phyloP scores from a whole-genome alignment of 495 filamentous ascomycete genomes.

The Bacidia gigantensis region DNA sequence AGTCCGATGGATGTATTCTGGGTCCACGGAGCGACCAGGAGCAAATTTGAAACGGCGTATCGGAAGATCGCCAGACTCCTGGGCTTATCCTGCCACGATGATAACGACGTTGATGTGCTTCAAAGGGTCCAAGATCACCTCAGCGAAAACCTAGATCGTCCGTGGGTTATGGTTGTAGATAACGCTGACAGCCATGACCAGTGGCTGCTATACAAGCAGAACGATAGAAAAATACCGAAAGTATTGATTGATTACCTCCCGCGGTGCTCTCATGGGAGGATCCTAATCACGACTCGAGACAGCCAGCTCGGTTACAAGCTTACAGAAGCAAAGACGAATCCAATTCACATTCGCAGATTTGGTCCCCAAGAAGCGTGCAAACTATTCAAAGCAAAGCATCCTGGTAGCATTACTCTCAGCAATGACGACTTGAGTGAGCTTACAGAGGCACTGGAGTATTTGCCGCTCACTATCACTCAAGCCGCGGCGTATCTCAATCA shows the following conservation, averaged over 20 bases:
- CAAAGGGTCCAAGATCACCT: conserved; percentile 29
- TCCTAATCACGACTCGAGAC: conserved; percentile 23
- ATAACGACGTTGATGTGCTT: conserved; percentile 25
- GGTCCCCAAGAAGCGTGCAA: conserved; percentile 6
- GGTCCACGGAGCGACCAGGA: conserved; percentile 26
- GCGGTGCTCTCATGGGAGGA: conserved; percentile 12
- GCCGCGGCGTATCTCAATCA: conserved; percentile 19
- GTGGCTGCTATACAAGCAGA: conserved; percentile 11
- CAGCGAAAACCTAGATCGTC: conserved; percentile 17
- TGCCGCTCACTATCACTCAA: conserved; percentile 22
- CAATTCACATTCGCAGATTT: conserved; percentile 9
- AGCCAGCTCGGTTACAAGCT: conserved; percentile 12
- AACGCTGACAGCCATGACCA: conserved; percentile 35
- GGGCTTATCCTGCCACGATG: conserved; percentile 23
- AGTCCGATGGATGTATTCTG: conserved; percentile 27
- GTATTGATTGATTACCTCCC: conserved; percentile 20
- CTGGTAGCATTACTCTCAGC: not conserved
- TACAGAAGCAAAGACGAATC: conserved; percentile 4
- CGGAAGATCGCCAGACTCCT: conserved; percentile 25
- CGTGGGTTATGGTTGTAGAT: conserved; percentile 40
- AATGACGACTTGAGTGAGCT: conserved; percentile 8
- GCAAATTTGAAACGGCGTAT: conserved; percentile 27
- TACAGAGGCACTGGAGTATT: conserved; percentile 12
- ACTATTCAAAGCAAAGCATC: conserved; percentile 7
- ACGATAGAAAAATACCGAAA: not conserved